phyloP scores from a whole-genome alignment of 805 yeast species.

The Tetrapisispora fleetii region DNA sequence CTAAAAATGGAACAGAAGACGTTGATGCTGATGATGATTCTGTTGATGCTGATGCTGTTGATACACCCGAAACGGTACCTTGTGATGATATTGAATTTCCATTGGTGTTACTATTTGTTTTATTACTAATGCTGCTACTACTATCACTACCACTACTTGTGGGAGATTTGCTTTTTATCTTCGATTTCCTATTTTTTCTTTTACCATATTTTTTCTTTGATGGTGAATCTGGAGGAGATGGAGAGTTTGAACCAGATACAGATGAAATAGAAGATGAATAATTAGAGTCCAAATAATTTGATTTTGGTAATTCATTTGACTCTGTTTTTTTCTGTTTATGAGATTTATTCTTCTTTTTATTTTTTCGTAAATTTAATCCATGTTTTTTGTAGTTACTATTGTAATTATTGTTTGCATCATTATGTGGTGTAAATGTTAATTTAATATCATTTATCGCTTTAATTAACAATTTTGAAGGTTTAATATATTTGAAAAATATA shows the following conservation, averaged over 20 bases:
- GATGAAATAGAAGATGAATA: background rate
- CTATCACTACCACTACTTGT: no score
- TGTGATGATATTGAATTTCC: background rate
- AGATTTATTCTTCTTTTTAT: background rate
- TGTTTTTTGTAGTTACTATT: background rate
- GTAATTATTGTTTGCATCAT: background rate
- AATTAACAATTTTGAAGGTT: slow-evolving; percentile 41
- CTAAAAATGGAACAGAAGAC: background rate
- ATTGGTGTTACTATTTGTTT: background rate
- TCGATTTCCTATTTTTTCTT: background rate
- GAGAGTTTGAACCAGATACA: background rate
- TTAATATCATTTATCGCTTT: slow-evolving; percentile 48
- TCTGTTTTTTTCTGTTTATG: background rate
- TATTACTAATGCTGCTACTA: background rate
- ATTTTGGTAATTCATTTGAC: background rate
- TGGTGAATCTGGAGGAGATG: background rate
- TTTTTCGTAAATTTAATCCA: background rate
- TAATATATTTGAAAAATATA: slow-evolving; percentile 39
- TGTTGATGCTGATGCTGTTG: background rate
- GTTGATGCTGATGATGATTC: background rate
- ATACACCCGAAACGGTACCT: background rate
- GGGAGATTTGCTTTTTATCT: no score
- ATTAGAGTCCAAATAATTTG: background rate
- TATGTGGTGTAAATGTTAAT: slow-evolving; percentile 41
- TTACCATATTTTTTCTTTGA: background rate